Base-by-base conservation (phyloP, 345 rosid species). In the Salix koriyanagi region DNA sequence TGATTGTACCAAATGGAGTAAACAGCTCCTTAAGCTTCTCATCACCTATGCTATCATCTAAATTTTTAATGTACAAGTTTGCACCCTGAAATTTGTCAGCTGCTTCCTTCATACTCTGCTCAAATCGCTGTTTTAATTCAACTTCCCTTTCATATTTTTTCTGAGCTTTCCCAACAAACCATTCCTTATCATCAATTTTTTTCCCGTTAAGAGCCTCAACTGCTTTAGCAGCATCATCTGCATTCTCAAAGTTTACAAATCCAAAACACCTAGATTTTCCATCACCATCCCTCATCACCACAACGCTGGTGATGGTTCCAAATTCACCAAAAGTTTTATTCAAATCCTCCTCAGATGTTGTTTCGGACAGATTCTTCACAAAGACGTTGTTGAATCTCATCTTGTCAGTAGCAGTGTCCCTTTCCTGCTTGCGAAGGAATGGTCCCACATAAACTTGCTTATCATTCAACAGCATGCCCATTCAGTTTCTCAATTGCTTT, bases 381-480 rank as follows among this genome's bases (percentile, higher is more conserved):
- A 86, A 96, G 30, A 96, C 94, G 64, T 93, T 96, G 83, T 91
- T 96, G 87, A 96, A 93, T 71, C 79, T 90, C 12, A 85, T 77
- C 75, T 79, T 84, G 80, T 77, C 88, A 42, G 67, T 39, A 30
- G 76, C 74, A 73, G 87, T 76, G 0, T 96, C 99, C 83, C 99
- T 89, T 80, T 93, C 99, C 83, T 95, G 96, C 83, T 89, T 95
- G 81, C 92, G 92, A 67, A 95, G 91, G 82, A 96, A 96, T 5
- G 91, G 99, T 32, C 98, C 99, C 3, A 96, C 99, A 75, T 84
- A 93, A 71, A 96, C 98, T 90, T 90, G 98, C 86, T 96, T 96
- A 79, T 93, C 99, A 83, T 93, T 96, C 79, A 96, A 28, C 39
- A 96, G 86, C 99, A 96, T 96, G 26, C 97, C 97, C 98, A 81